Evolutionary conservation across 306 rosid genomes (phyloP).

Genomic region (Dryas alaskensis): DNA sequence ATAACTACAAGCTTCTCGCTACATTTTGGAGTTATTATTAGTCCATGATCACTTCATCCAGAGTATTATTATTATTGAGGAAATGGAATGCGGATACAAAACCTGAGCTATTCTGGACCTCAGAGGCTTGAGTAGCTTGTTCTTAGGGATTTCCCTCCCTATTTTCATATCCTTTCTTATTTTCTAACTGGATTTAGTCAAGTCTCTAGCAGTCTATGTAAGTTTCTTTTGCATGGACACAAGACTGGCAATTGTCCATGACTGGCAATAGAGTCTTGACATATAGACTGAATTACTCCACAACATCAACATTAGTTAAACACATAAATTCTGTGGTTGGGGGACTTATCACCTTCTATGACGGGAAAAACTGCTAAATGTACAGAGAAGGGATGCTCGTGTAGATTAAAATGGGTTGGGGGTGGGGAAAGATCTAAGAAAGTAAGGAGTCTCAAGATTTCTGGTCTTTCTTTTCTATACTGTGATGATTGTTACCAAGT

Average conservation of each 20-base stretch:
- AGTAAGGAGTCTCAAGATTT: neutral
- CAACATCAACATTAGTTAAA: neutral
- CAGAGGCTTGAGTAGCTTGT: neutral
- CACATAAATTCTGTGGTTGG: neutral
- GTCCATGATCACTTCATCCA: too few relatives aligned
- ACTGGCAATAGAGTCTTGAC: neutral
- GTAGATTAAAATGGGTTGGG: constrained; percentile 4
- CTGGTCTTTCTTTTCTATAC: neutral
- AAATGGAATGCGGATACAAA: neutral
- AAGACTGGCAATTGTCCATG: neutral
- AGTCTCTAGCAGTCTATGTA: neutral
- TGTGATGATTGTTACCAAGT: neutral
- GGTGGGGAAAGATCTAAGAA: neutral
- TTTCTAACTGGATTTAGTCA: neutral
- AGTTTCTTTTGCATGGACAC: neutral
- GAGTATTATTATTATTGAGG: neutral
- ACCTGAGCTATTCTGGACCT: neutral
- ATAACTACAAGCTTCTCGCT: too few relatives aligned
- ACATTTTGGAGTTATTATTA: too few relatives aligned
- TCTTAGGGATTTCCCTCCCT: neutral
- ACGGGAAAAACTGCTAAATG: neutral
- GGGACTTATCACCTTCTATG: neutral
- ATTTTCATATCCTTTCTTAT: neutral
- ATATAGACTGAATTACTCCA: neutral
- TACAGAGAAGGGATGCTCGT: constrained; percentile 1